Evolutionary conservation across 768 basidiomycete genomes (phyloP).

Genomic region (Rhizopogon vinicolor): DNA sequence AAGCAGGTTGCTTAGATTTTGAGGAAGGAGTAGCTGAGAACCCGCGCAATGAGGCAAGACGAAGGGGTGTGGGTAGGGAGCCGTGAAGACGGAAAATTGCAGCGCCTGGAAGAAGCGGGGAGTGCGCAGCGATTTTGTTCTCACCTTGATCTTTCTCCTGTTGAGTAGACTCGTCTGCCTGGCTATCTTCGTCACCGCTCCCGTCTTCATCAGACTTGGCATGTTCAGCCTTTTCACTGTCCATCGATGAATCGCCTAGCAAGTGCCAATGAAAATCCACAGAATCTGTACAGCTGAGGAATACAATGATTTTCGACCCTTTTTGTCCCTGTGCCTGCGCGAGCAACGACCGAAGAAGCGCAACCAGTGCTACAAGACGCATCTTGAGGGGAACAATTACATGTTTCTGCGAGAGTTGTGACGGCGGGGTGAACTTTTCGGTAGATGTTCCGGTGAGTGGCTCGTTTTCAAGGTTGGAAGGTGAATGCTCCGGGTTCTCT

Average conservation of each 20-base stretch:
- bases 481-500: slow-evolving; percentile 24
- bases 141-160: slow-evolving; percentile 21
- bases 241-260: slow-evolving; percentile 71
- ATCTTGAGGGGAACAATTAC: slow-evolving; percentile 88
- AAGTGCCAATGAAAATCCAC: slow-evolving; percentile 96
- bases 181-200: slow-evolving; percentile 19
- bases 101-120: slow-evolving; percentile 76
- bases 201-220: slow-evolving; percentile 16
- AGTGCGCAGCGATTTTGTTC: slow-evolving; percentile 52
- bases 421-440: slow-evolving; percentile 86
- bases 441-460: slow-evolving; percentile 16
- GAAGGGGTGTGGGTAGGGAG: slow-evolving; percentile 76
- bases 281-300: slow-evolving; percentile 95
- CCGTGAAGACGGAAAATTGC: slow-evolving; percentile 90
- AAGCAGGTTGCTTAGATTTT: slow-evolving; percentile 24
- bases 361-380: slow-evolving; percentile 86
- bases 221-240: slow-evolving; percentile 23
- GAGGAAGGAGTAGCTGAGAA: slow-evolving; percentile 53
- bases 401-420: slow-evolving; percentile 90
- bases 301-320: slow-evolving; percentile 83
- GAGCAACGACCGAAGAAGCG: slow-evolving; percentile 79
- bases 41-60: slow-evolving; percentile 75
- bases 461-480: slow-evolving; percentile 17
- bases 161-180: slow-evolving; percentile 18
- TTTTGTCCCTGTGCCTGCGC: slow-evolving; percentile 49